phyloP scores from a whole-genome alignment of 169 alveolate genomes.

The Eimeria necatrix region DNA sequence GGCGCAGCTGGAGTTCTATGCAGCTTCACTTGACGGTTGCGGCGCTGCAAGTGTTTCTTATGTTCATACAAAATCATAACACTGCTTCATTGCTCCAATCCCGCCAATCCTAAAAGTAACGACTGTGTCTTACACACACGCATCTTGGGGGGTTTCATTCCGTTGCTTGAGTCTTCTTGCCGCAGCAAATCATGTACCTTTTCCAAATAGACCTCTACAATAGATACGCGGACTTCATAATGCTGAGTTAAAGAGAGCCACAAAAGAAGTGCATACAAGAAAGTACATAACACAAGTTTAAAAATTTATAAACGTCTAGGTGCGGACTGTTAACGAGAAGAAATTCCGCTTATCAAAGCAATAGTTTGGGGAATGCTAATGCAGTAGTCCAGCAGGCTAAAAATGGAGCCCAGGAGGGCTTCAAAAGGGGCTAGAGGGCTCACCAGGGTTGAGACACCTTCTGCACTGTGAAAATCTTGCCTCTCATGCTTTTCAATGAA shows the following conservation, averaged over 20 bases:
- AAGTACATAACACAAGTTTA: too few relatives aligned
- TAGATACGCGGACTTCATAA: constrained; percentile 63
- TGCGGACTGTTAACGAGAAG: too few relatives aligned
- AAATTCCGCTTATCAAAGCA: too few relatives aligned
- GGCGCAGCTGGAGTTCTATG: background rate
- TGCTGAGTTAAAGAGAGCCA: constrained; percentile 45
- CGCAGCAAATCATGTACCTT: constrained; percentile 58
- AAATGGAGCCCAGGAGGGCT: too few relatives aligned
- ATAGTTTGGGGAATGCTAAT: too few relatives aligned
- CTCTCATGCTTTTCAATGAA: constrained; percentile 40
- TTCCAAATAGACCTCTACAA: constrained; percentile 71
- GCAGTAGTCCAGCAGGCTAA: too few relatives aligned
- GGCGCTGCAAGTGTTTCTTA: background rate
- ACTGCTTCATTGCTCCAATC: background rate
- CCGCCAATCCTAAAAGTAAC: background rate
- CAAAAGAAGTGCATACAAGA: background rate
- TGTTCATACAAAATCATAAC: background rate
- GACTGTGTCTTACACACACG: constrained; percentile 66
- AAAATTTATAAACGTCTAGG: too few relatives aligned
- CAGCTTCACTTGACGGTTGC: too few relatives aligned
- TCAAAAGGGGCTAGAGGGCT: background rate
- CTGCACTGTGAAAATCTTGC: background rate
- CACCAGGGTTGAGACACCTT: constrained; percentile 27
- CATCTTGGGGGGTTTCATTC: constrained; percentile 36
- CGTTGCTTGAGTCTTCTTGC: constrained; percentile 5